Evolutionary conservation across 352 stramenopile genomes (phyloP).

Genomic region (Blastocystis sp.): DNA sequence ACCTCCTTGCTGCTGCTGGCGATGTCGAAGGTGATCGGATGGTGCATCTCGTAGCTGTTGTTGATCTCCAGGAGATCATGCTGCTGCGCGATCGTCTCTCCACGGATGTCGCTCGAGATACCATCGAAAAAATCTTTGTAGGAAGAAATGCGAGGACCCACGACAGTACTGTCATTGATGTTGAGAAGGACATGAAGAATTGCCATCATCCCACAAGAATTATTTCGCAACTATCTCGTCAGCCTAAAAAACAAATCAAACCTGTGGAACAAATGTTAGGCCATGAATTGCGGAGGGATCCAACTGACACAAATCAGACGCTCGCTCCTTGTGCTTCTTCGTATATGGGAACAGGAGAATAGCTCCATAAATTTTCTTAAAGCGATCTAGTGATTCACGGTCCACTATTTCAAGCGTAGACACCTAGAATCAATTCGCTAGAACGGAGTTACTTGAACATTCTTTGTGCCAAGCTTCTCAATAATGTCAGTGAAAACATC

Average conservation of each 20-base stretch:
- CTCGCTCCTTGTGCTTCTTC: not conserved
- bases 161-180: constrained; percentile 27
- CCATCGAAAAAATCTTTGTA: constrained; percentile 50
- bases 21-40: not conserved
- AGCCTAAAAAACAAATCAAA: not conserved
- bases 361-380: constrained; percentile 33
- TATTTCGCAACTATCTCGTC: not conserved
- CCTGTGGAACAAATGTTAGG: constrained; percentile 29
- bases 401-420: constrained; percentile 9
- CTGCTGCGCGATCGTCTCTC: not conserved
- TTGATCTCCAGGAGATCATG: constrained; percentile 28
- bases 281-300: constrained; percentile 18
- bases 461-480: constrained; percentile 20
- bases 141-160: not conserved
- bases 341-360: constrained; percentile 38
- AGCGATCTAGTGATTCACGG: not conserved
- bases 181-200: constrained; percentile 51
- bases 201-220: constrained; percentile 55
- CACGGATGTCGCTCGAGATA: not conserved
- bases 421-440: not conserved
- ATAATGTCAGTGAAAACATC: constrained; percentile 57
- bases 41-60: constrained; percentile 49
- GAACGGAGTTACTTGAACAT: not conserved
- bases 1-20: not conserved
- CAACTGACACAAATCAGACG: not conserved